Percentiles rank a stretch among this genome's conserved stretches.
These are phyloP conservation scores for Diddensiella santjacobensis DNA, from an alignment of 805 yeast genomes.

Conservation along the genomic window DNA sequence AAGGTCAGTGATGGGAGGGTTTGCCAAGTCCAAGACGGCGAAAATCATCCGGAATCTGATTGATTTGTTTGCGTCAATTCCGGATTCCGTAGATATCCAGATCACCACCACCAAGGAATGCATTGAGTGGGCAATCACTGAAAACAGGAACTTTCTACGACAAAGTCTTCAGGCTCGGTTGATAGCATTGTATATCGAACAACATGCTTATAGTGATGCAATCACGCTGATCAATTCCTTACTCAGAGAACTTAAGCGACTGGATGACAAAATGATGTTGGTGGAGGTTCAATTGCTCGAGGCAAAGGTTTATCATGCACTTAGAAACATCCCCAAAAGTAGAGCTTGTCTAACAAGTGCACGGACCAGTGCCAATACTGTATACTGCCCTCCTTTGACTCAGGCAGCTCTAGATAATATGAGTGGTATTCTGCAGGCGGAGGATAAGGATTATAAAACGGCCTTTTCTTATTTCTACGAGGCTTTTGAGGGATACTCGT, in stretches of 20 bases:
- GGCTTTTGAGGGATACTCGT: conserved; percentile 85
- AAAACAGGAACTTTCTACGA: conserved; percentile 81
- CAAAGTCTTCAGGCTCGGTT: conserved; percentile 84
- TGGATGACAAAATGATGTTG: conserved; percentile 92
- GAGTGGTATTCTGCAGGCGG: conserved; percentile 94
- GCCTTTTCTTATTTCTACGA: conserved; percentile 94
- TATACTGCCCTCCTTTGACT: conserved; percentile 87
- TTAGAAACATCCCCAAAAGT: conserved; percentile 86
- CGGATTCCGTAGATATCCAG: conserved; percentile 65
- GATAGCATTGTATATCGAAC: conserved; percentile 67
- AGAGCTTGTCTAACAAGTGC: conserved; percentile 92
- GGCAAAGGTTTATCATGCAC: conserved; percentile 82
- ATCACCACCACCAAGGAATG: conserved; percentile 70
- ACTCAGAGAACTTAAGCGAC: conserved; percentile 80
- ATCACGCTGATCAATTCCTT: conserved; percentile 66
- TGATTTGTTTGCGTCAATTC: conserved; percentile 63
- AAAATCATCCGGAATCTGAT: conserved; percentile 79
- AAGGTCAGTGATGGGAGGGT: conserved; percentile 63
- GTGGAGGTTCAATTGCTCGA: conserved; percentile 95
- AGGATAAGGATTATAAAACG: conserved; percentile 93
- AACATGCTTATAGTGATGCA: conserved; percentile 63
- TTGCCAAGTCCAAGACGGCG: conserved; percentile 93
- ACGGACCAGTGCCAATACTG: conserved; percentile 94
- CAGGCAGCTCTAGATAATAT: conserved; percentile 94
- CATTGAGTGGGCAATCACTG: conserved; percentile 81